Conservation (phyloP, 345 rosid genomes). For the Gossypium rotundifolium region DNA sequence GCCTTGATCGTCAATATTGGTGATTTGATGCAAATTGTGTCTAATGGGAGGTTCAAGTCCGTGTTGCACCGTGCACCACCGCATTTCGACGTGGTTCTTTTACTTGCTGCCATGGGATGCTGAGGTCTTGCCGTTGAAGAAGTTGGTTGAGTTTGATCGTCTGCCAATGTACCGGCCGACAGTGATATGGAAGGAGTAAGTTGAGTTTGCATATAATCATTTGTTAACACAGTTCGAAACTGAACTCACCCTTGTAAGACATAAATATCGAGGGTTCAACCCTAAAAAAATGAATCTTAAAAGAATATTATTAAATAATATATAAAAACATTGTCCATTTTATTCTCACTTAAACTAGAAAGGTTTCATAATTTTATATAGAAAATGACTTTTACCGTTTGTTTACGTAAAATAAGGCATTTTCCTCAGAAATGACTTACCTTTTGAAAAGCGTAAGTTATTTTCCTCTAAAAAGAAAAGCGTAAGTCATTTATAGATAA, state of each 20-base stretch:
- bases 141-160: slow-evolving; percentile 26
- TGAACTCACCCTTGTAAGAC: no score
- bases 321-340: not conserved
- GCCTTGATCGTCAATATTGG: slow-evolving; percentile 28
- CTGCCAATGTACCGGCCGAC: slow-evolving; percentile 3
- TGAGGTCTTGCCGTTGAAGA: slow-evolving; percentile 15
- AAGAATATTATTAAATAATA: no score
- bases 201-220: not conserved
- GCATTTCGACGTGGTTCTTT: slow-evolving; percentile 20
- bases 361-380: not conserved
- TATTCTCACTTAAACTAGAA: not conserved
- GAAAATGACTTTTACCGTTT: no score
- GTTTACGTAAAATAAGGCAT: no score
- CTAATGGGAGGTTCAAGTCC: slow-evolving; percentile 27
- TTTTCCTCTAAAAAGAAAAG: no score
- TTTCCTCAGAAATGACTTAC: no score
- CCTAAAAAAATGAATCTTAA: no score
- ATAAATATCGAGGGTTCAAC: no score
- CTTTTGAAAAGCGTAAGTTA: no score
- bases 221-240: no score
- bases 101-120: slow-evolving; percentile 25
- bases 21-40: slow-evolving; percentile 29
- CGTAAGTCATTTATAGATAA: no score
- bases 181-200: slow-evolving; percentile 29
- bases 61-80: slow-evolving; percentile 25